Conservation (phyloP, 2,329 filamentous ascomycete genomes). For the Daldinia sp. region DNA sequence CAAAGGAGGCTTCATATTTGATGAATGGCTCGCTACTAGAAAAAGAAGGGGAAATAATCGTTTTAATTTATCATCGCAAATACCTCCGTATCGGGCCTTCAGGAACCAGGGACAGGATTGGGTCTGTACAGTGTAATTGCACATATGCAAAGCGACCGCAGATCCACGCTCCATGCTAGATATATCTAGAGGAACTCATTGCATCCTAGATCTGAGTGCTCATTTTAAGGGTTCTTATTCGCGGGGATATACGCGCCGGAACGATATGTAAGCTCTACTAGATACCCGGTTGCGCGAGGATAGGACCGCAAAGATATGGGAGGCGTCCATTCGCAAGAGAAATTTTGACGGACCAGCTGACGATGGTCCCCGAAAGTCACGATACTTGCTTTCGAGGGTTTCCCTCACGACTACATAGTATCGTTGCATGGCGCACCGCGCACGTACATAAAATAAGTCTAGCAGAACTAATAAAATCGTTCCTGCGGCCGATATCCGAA, state of each 20-base stretch:
- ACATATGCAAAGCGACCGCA: slow-evolving; percentile 19
- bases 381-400: slow-evolving; percentile 2
- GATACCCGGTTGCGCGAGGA: slow-evolving; percentile 7
- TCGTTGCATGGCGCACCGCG: neutral
- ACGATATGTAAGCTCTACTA: neutral
- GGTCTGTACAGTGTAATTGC: neutral
- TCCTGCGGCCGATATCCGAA: slow-evolving; percentile 27
- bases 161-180: slow-evolving; percentile 27
- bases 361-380: slow-evolving; percentile 10
- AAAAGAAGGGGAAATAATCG: neutral
- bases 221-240: slow-evolving; percentile 16
- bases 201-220: slow-evolving; percentile 16
- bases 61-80: neutral
- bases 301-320: neutral
- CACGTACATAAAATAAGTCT: neutral
- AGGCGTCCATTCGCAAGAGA: neutral
- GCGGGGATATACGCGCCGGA: slow-evolving; percentile 25
- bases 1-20: neutral
- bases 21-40: neutral
- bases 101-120: neutral
- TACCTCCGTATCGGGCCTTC: neutral
- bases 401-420: too few species aligned
- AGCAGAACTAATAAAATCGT: slow-evolving; percentile 12
- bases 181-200: slow-evolving; percentile 9
- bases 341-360: slow-evolving; percentile 2